A percentile compares a stretch with the other conserved stretches of the same genome.
Conservation (phyloP, 116 monocot genomes). For the Iris pallida region DNA sequence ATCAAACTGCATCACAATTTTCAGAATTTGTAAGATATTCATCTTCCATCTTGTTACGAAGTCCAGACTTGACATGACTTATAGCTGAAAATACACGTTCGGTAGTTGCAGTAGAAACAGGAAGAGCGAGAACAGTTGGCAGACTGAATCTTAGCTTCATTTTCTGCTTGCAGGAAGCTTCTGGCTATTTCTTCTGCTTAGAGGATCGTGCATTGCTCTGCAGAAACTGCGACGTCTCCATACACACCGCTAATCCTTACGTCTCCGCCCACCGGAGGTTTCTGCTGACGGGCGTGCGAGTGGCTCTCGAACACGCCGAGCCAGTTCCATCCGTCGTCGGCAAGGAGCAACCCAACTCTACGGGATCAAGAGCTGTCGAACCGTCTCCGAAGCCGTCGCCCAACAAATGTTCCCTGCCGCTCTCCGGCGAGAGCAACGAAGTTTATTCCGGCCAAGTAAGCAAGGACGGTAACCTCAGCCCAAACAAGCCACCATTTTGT, state of each 20-base stretch:
- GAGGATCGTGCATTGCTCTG: constrained; percentile 88
- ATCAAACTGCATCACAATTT: too few relatives aligned
- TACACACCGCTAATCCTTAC: constrained; percentile 60
- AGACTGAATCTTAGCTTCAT: too few relatives aligned
- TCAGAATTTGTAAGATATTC: too few relatives aligned
- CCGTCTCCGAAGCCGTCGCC: constrained; percentile 14
- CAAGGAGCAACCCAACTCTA: constrained; percentile 19
- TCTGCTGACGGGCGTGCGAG: constrained; percentile 79
- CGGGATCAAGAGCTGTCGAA: constrained; percentile 8
- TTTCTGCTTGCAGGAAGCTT: constrained; percentile 50
- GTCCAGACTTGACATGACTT: too few relatives aligned
- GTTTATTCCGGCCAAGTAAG: constrained; percentile 19
- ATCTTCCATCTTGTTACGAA: too few relatives aligned
- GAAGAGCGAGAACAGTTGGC: too few relatives aligned
- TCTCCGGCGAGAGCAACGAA: constrained; percentile 32
- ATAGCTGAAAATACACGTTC: too few relatives aligned
- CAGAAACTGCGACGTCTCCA: constrained; percentile 67
- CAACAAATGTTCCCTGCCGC: constrained; percentile 15
- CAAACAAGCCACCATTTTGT: constrained; percentile 22
- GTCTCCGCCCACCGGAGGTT: constrained; percentile 78
- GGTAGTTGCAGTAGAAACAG: too few relatives aligned
- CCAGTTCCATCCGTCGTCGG: constrained; percentile 19
- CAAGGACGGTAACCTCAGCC: constrained; percentile 9
- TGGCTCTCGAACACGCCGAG: constrained; percentile 53
- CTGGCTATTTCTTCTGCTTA: constrained; percentile 85